These are phyloP conservation scores for Crepidotus sp. DNA, from an alignment of 1,284 basidiomycete species.

Conservation along the genomic window DNA sequence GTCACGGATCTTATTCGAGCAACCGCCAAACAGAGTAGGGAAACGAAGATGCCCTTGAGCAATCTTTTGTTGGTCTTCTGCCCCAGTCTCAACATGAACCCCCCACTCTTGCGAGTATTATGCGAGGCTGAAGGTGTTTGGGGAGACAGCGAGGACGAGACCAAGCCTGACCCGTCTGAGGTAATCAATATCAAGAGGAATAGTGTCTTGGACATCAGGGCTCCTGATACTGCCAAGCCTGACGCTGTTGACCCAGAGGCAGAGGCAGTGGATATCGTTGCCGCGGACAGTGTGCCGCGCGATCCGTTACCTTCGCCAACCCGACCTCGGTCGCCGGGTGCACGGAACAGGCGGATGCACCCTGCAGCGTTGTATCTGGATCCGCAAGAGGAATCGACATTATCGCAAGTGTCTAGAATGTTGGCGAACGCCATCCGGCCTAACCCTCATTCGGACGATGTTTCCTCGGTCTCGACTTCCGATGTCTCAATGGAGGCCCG, in stretches of 20 bases:
- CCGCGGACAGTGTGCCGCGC: neutral
- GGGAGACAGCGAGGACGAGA: slow-evolving; percentile 31
- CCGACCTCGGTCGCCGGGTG: slow-evolving; percentile 16
- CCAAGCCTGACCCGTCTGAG: slow-evolving; percentile 21
- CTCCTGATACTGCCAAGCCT: slow-evolving; percentile 8
- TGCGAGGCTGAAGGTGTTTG: slow-evolving; percentile 66
- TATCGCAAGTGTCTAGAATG: slow-evolving; percentile 12
- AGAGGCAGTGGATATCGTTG: neutral
- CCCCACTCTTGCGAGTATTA: slow-evolving; percentile 61
- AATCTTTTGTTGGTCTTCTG: slow-evolving; percentile 75
- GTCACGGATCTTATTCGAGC: slow-evolving; percentile 64
- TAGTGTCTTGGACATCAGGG: slow-evolving; percentile 24
- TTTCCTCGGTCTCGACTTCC: slow-evolving; percentile 30
- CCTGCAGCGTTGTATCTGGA: slow-evolving; percentile 15
- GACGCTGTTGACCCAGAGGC: slow-evolving; percentile 11
- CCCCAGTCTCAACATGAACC: slow-evolving; percentile 72
- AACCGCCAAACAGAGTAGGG: slow-evolving; percentile 51
- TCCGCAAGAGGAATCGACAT: slow-evolving; percentile 19
- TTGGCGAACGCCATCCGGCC: slow-evolving; percentile 12
- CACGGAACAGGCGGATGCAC: slow-evolving; percentile 13
- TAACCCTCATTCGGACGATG: slow-evolving; percentile 25
- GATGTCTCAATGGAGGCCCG: slow-evolving; percentile 21
- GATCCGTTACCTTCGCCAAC: slow-evolving; percentile 4
- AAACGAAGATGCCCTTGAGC: slow-evolving; percentile 79
- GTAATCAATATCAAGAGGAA: slow-evolving; percentile 29